Base-by-base conservation (phyloP, 2,329 filamentous ascomycete genomes). In the Fonsecaea multimorphosa region DNA sequence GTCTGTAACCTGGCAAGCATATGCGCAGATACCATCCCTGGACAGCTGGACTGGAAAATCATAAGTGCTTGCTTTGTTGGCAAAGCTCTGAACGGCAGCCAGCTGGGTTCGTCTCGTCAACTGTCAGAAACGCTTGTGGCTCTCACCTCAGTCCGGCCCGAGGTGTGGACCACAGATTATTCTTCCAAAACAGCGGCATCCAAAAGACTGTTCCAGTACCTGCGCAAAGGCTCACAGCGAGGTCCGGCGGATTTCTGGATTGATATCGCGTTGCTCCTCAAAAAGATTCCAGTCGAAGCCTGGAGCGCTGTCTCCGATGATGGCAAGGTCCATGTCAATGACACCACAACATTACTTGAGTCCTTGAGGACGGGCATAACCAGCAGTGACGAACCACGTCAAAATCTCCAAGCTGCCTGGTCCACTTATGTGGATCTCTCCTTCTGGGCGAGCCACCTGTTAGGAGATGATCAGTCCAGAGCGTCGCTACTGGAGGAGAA, bases 151-250 rank as follows among this genome's bases (percentile, higher is more conserved):
- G 76, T 76, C 12, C 84, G 88, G 56, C 88, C 92, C 0, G 83
- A 87, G 16, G 81, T 93, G 9, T 99, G 95, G 95, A 89, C 87
- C 1, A 82, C 82, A 4, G 80, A 86, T 61, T 88, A 88, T 75
- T 81, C 78, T 31, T 84, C 82, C 54, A 89, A 88, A 74, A 85
- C 84, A 32, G 74, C 83, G 7, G 85, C 77, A 65, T 83, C 78
- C 66, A 86, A 81, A 66, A 79, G 89, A 24, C 77, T 99, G 3
- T 85, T 86, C 57, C 81, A 87, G 8, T 95, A 96, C 71, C 81
- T 98, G 6, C 88, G 91, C 68, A 91, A 89, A 72, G 94, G 95
- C 2, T 96, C 94, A 0, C 91, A 97, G 73, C 86, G 88, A n/a
- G 90, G 90, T 2, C 82, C 87, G 0, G 79, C 83, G 2, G 85